A percentile compares a stretch with the other conserved stretches of the same genome.
phyloP scores from a whole-genome alignment of 257 asterid species.

The Jacaranda mimosifolia region DNA sequence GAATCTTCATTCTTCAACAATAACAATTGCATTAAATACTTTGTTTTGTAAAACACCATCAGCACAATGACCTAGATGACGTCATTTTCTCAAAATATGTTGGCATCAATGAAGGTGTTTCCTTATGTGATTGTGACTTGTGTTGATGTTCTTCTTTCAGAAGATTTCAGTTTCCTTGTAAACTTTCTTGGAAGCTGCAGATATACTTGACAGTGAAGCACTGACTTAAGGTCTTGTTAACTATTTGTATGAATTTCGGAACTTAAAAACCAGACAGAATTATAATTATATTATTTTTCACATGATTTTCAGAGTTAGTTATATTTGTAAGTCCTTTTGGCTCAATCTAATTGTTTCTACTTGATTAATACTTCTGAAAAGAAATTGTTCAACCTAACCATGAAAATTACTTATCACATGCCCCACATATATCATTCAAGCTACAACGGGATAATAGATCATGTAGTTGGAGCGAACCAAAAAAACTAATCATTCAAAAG shows the following conservation, averaged over 20 bases:
- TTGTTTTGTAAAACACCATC: not conserved
- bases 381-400: not conserved
- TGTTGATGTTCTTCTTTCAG: not conserved
- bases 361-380: not conserved
- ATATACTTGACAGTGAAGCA: not conserved
- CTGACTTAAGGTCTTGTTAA: not conserved
- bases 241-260: not conserved
- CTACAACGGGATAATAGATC: not conserved
- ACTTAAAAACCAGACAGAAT: slow-evolving; percentile 3
- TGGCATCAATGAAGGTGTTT: no score
- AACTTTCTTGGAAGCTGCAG: not conserved
- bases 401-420: not conserved
- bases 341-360: not conserved
- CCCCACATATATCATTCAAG: slow-evolving; percentile 1
- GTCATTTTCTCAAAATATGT: not conserved
- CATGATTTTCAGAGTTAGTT: not conserved
- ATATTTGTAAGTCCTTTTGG: not conserved
- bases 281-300: not conserved
- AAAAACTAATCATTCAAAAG: slow-evolving; percentile 10
- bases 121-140: not conserved
- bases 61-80: not conserved
- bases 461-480: slow-evolving; percentile 10
- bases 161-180: not conserved
- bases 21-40: slow-evolving; percentile 2
- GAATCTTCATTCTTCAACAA: not conserved